These are phyloP conservation scores for Fusarium clavum DNA, from an alignment of 2,329 filamentous ascomycete genomes.

Conservation along the genomic window DNA sequence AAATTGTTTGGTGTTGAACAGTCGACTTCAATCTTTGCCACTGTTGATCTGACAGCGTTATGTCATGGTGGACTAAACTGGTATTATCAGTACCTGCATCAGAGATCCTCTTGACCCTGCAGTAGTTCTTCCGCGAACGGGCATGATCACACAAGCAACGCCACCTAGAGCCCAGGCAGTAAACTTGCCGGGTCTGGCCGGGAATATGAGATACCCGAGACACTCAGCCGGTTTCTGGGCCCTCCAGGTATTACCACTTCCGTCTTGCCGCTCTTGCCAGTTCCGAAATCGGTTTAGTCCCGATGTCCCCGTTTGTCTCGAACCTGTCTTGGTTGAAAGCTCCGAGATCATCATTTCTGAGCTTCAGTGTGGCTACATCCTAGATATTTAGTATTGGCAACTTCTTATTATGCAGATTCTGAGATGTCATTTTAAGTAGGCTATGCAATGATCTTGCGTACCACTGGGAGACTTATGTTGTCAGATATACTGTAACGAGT, in stretches of 20 bases:
- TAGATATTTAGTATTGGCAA: rapidly evolving
- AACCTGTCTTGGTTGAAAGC: background rate
- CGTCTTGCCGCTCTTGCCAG: background rate
- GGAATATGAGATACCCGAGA: background rate
- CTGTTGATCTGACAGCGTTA: background rate
- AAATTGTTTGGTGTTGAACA: too few relatives aligned
- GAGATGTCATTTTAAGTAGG: too few relatives aligned
- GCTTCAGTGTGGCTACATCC: too few relatives aligned
- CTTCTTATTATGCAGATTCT: background rate
- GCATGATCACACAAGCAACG: background rate
- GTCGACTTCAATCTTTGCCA: conserved; percentile 4
- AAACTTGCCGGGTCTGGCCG: background rate
- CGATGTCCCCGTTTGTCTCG: background rate
- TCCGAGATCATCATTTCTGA: background rate
- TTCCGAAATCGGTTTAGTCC: conserved; percentile 3
- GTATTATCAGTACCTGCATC: background rate
- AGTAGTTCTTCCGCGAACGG: background rate
- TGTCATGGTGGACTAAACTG: background rate
- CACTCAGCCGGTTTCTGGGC: background rate
- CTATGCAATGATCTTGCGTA: too few relatives aligned
- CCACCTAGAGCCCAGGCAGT: background rate
- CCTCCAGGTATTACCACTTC: conserved; percentile 7
- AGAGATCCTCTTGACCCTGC: background rate
- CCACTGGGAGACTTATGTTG: background rate
- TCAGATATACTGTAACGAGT: background rate